Percentiles rank a stretch among this genome's conserved stretches.
These are phyloP conservation scores for Echites panduratus DNA, from an alignment of 257 asterid genomes.

Conservation along the genomic window DNA sequence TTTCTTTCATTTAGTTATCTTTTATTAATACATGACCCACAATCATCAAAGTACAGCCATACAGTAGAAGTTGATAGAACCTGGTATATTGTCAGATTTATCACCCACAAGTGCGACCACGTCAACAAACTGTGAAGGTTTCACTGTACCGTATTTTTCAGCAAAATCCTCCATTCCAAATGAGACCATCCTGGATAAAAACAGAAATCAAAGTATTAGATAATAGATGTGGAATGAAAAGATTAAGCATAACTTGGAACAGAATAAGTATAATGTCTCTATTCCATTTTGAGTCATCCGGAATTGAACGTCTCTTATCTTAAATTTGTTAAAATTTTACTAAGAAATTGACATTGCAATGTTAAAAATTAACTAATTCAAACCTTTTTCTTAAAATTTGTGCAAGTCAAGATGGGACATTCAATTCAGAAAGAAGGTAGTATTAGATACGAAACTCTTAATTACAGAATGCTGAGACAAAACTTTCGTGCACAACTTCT, in stretches of 20 bases:
- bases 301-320: no score
- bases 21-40: background rate
- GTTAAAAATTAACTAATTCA: no score
- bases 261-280: no score
- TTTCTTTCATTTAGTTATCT: background rate
- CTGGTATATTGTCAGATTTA: slow-evolving; percentile 92
- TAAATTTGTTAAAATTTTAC: no score
- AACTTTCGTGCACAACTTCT: background rate
- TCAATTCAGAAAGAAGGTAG: no score
- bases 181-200: slow-evolving; percentile 72
- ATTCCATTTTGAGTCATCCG: no score
- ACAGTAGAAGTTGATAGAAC: slow-evolving; percentile 25
- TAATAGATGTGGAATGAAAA: slow-evolving; percentile 3
- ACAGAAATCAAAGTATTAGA: slow-evolving; percentile 12
- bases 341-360: no score
- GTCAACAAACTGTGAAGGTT: slow-evolving; percentile 94
- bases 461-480: background rate
- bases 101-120: slow-evolving; percentile 88
- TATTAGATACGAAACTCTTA: background rate
- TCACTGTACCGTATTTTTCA: slow-evolving; percentile 63
- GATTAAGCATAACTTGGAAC: background rate
- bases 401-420: no score
- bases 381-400: no score
- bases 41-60: background rate
- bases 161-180: slow-evolving; percentile 96